Percentiles rank a stretch among this genome's conserved stretches.
These are phyloP conservation scores for Verticillium longisporum DNA, from an alignment of 2,329 filamentous ascomycete genomes.

Conservation along the genomic window DNA sequence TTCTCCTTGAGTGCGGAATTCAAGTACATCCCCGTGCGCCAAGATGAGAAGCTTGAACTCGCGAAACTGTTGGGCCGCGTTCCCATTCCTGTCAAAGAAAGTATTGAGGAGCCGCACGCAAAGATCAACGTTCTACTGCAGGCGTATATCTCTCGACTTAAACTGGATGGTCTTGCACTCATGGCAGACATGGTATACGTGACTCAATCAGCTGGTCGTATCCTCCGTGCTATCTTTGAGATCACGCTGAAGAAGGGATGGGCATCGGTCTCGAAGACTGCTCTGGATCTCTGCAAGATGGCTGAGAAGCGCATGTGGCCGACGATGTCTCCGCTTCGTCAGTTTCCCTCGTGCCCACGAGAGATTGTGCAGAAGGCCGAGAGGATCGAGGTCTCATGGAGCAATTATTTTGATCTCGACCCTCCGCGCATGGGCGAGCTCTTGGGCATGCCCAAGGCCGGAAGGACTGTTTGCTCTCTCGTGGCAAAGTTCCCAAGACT, in stretches of 20 bases:
- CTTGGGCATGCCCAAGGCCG: slow-evolving; percentile 82
- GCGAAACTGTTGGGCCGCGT: slow-evolving; percentile 85
- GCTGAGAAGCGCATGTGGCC: slow-evolving; percentile 99
- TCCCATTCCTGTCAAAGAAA: slow-evolving; percentile 94
- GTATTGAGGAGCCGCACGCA: slow-evolving; percentile 90
- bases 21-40: slow-evolving; percentile 96
- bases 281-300: slow-evolving; percentile 96
- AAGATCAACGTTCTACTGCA: slow-evolving; percentile 98
- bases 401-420: slow-evolving; percentile 91
- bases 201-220: slow-evolving; percentile 94
- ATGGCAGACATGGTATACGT: slow-evolving; percentile 99
- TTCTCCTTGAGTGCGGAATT: slow-evolving; percentile 97
- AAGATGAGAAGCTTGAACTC: slow-evolving; percentile 95
- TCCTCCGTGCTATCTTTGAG: slow-evolving; percentile 91
- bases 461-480: slow-evolving; percentile 75
- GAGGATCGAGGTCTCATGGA: slow-evolving; percentile 89
- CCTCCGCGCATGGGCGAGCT: slow-evolving; percentile 95
- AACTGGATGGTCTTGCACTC: slow-evolving; percentile 85
- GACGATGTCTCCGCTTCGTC: slow-evolving; percentile 91
- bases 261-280: slow-evolving; percentile 86
- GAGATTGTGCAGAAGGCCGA: slow-evolving; percentile 91
- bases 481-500: slow-evolving; percentile 90
- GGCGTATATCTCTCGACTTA: slow-evolving; percentile 91
- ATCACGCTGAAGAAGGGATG: slow-evolving; percentile 97
- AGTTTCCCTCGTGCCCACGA: slow-evolving; percentile 75